Evolutionary conservation across 106 monocot genomes (phyloP), one percentile per base, ranked within the genome.

Genomic region (Dioscorea zingiberensis): DNA sequence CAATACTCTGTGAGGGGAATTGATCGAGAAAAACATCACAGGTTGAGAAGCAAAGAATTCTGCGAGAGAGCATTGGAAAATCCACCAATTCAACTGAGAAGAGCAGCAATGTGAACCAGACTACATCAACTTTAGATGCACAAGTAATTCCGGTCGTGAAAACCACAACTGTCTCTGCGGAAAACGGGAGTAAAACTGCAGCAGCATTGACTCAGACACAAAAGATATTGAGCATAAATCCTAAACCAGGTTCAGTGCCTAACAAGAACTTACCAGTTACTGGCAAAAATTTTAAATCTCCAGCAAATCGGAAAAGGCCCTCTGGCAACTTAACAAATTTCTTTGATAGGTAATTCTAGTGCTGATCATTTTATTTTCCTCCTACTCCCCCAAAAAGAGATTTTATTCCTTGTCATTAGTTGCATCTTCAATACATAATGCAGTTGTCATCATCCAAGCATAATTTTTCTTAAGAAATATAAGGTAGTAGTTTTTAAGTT

Each of bases 31-130:
- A 28, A 5, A 18, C 21, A 47, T 49, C 6, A 60, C 73, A 95
- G 94, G 82, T 85, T 64, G 91, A 83, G 73, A 91, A 85, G 72
- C 78, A 80, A 27, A 85, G 68, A 32, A 91, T 97, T 67, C 65
- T 91, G 23, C 77, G 66, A 55, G 87, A 87, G 59, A 87, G 76
- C 69, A 62, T 18, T 65, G 72, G 72, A 48, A 85, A 60, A 74
- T 69, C 63, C 8, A 26, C 19, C 4, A 73, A 71, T 63, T 58
- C 30, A 47, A 45, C 24, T 21, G 67, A 69, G 74, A 70, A 49
- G 56, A 58, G 29, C 13, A 68, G 32, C 70, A 66, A 53, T 22
- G 14, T 22, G 0, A 69, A 62, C 3, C 72, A 45, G 28, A 30
- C 59, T n/a, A 48, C 64, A 29, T 25, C 73, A 13, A 46, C 15